Evolutionary conservation across 768 basidiomycete genomes (phyloP).

Genomic region (Trametes villosa): DNA sequence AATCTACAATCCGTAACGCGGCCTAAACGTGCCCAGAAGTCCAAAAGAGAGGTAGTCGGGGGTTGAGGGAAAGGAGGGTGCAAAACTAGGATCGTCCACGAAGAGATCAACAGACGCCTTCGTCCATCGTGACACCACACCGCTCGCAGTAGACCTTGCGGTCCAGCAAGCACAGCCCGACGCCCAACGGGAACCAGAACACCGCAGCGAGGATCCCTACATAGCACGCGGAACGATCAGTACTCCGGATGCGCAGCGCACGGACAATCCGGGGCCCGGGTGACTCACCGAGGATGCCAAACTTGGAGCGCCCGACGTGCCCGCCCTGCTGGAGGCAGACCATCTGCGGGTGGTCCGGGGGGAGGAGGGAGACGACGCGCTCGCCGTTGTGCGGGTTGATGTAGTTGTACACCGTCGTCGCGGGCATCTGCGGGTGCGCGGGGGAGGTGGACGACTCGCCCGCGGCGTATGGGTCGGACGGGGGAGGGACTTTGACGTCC

Average conservation of each 20-base stretch:
- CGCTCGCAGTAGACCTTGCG: constrained; percentile 64
- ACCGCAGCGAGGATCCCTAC: constrained; percentile 80
- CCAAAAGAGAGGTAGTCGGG: too few relatives aligned
- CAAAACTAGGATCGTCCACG: too few relatives aligned
- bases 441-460: constrained; percentile 12
- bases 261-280: background rate
- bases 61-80: too few relatives aligned
- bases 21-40: too few relatives aligned
- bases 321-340: constrained; percentile 76
- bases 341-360: constrained; percentile 85
- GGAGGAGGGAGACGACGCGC: constrained; percentile 57
- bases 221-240: background rate
- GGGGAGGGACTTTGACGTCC: constrained; percentile 28
- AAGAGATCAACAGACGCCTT: constrained; percentile 29
- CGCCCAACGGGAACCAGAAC: constrained; percentile 85
- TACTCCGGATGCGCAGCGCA: background rate
- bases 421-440: constrained; percentile 35
- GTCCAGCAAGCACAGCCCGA: constrained; percentile 79
- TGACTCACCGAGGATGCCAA: constrained; percentile 58
- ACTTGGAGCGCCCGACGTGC: constrained; percentile 67
- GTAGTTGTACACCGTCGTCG: constrained; percentile 70
- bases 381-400: constrained; percentile 57
- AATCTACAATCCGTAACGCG: too few relatives aligned
- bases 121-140: constrained; percentile 46
- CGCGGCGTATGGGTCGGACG: constrained; percentile 1